These are phyloP conservation scores for Nadsonia fulvescens DNA, from an alignment of 805 yeast genomes.

Conservation along the genomic window DNA sequence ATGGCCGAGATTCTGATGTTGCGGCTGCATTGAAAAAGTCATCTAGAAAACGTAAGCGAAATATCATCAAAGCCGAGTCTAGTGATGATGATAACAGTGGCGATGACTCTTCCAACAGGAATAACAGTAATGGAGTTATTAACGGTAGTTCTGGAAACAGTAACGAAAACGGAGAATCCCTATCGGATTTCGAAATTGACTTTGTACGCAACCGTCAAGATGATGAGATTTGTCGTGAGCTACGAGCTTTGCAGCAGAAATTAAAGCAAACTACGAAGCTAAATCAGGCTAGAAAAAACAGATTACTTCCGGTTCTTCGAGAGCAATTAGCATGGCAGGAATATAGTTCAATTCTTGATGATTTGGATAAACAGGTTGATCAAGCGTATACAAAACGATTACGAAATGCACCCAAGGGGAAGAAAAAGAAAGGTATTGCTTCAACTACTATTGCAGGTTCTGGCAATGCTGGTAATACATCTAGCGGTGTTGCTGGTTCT, in stretches of 20 bases:
- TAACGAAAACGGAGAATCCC: conserved; percentile 6
- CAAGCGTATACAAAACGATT: conserved; percentile 77
- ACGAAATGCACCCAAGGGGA: conserved; percentile 51
- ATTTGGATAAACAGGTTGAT: conserved; percentile 90
- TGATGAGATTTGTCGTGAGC: conserved; percentile 79
- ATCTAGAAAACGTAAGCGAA: conserved; percentile 16
- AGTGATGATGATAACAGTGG: conserved; percentile 13
- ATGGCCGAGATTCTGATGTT: conserved; percentile 10
- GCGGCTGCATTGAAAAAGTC: conserved; percentile 16
- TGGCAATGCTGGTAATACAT: conserved; percentile 7
- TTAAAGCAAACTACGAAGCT: conserved; percentile 39
- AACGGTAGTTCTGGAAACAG: no score
- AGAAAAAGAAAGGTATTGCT: conserved; percentile 25
- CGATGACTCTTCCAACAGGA: conserved; percentile 13
- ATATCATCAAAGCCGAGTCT: conserved; percentile 7
- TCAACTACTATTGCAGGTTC: conserved; percentile 1
- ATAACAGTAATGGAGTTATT: no score
- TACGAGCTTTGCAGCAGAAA: conserved; percentile 54
- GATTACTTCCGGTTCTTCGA: conserved; percentile 54
- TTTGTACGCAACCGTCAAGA: conserved; percentile 78
- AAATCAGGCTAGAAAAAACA: conserved; percentile 51
- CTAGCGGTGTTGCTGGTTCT: no score
- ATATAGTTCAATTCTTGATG: conserved; percentile 75
- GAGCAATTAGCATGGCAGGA: conserved; percentile 93
- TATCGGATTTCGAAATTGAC: conserved; percentile 35